These are phyloP conservation scores for Tieghemostelium lacteum DNA, from an alignment of 78 protist genomes.

Conservation along the genomic window DNA sequence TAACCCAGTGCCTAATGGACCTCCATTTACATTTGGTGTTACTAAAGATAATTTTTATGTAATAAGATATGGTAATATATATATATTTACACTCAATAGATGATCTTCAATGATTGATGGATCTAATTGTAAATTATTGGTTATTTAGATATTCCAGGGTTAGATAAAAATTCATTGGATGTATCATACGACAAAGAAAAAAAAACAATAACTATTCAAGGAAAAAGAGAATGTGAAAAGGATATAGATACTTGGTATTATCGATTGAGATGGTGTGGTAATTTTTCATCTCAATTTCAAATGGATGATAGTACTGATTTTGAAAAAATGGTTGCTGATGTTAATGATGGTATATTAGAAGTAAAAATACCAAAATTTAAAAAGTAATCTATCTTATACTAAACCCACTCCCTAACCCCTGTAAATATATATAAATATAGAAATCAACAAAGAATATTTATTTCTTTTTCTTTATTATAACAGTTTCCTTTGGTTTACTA, in stretches of 20 bases:
- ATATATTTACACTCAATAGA: too few relatives aligned
- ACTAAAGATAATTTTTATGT: too few relatives aligned
- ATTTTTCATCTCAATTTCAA: background rate
- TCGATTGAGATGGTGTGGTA: slow-evolving; percentile 35
- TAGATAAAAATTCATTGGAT: background rate
- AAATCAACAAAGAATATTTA: background rate
- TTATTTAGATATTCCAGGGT: background rate
- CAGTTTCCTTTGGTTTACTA: background rate
- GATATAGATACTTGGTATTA: background rate
- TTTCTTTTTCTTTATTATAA: background rate
- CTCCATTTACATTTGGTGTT: too few relatives aligned
- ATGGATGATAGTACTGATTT: background rate
- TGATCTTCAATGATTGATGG: too few relatives aligned
- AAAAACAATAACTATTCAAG: background rate
- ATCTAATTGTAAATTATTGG: too few relatives aligned
- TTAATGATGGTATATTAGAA: background rate
- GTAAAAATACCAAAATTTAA: background rate
- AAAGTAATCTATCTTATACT: background rate
- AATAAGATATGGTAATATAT: too few relatives aligned
- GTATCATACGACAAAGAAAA: background rate
- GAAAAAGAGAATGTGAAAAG: slow-evolving; percentile 13
- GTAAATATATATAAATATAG: background rate
- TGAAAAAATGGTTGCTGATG: background rate
- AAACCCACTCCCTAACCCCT: background rate
- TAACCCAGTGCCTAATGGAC: too few relatives aligned